phyloP scores from a whole-genome alignment of 176 grass and related monocot genomes.

The Triticum timopheevii region DNA sequence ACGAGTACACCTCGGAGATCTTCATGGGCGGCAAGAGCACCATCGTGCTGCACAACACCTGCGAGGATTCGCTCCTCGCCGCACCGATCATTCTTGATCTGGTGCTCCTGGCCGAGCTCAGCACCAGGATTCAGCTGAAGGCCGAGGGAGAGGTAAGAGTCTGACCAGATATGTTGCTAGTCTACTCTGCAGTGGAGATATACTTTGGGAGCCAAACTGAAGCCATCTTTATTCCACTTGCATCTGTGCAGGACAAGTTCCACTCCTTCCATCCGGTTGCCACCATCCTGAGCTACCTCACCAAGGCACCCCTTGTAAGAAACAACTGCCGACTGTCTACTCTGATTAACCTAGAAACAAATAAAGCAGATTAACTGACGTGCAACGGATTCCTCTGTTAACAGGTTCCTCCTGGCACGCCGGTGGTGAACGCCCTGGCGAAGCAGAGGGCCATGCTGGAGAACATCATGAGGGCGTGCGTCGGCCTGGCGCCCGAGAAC shows the following conservation, averaged over 20 bases:
- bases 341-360: neutral
- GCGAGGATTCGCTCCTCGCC: conserved; percentile 91
- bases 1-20: conserved; percentile 98
- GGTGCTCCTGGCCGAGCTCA: conserved; percentile 95
- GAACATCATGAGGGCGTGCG: conserved; percentile 97
- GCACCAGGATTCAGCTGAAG: conserved; percentile 95
- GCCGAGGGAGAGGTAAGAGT: conserved; percentile 67
- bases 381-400: neutral
- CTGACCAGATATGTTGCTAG: neutral
- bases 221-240: neutral
- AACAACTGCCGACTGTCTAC: neutral
- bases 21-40: conserved; percentile 97
- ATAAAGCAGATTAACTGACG: no score
- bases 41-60: conserved; percentile 96
- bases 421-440: conserved; percentile 89
- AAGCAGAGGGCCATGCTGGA: conserved; percentile 99
- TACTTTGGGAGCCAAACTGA: neutral
- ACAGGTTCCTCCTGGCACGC: conserved; percentile 89
- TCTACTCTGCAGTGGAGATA: no score
- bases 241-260: conserved; percentile 75
- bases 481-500: conserved; percentile 91
- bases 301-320: conserved; percentile 93
- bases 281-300: conserved; percentile 94
- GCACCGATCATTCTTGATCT: conserved; percentile 92
- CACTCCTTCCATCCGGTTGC: conserved; percentile 98